Percentiles rank a stretch among this genome's conserved stretches.
Evolutionary conservation across 2,329 filamentous ascomycete species (phyloP).

Genomic region (Penicillium sp.): DNA sequence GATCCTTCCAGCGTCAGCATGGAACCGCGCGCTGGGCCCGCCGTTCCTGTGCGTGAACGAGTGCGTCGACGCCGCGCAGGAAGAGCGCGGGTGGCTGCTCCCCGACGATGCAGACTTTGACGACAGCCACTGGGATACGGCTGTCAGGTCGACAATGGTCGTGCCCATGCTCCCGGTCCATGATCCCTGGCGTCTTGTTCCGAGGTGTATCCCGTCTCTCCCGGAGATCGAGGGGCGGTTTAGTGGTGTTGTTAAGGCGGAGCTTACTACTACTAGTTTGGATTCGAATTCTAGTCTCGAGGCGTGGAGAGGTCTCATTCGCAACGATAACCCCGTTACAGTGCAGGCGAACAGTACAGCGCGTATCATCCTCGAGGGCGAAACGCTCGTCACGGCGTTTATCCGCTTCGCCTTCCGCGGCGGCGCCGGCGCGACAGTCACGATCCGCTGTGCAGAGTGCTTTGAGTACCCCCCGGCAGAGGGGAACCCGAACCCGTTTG

Average conservation of each 20-base stretch:
- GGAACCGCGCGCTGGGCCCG: constrained; percentile 16
- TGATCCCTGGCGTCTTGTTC: constrained; percentile 5
- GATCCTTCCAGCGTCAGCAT: not conserved
- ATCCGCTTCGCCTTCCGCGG: not conserved
- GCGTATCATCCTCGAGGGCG: not conserved
- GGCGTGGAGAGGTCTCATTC: not conserved
- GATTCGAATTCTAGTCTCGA: not conserved
- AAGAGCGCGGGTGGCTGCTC: not conserved
- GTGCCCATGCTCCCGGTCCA: constrained; percentile 14
- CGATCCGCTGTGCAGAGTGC: constrained; percentile 13
- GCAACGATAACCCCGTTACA: not conserved
- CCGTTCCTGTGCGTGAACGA: constrained; percentile 12
- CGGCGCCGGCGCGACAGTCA: not conserved
- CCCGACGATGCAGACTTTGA: not conserved
- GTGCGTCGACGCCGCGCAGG: not conserved
- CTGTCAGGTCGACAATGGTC: not conserved
- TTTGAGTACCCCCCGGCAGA: constrained; percentile 7
- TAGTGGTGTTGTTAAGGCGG: not conserved
- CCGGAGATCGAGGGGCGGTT: not conserved
- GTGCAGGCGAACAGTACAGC: not conserved
- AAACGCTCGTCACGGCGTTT: constrained; percentile 1
- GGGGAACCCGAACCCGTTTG: constrained; percentile 3
- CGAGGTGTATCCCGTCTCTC: constrained; percentile 1
- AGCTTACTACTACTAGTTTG: not conserved
- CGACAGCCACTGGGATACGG: constrained; percentile 5